Percentiles rank a stretch among this genome's conserved stretches.
phyloP scores from a whole-genome alignment of 192 early-diverging fungal species.

The Piromyces finnis region DNA sequence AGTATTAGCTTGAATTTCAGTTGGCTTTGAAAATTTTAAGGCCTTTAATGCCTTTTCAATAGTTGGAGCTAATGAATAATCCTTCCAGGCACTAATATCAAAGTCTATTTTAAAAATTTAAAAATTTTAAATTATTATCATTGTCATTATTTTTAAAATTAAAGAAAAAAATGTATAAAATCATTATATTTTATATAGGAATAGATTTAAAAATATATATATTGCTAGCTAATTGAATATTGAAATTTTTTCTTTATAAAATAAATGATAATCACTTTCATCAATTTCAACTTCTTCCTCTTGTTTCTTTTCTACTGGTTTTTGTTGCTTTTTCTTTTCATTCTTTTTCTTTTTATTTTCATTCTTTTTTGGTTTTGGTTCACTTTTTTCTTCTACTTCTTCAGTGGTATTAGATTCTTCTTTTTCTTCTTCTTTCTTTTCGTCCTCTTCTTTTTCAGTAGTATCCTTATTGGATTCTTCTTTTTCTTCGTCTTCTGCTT shows the following conservation, averaged over 20 bases:
- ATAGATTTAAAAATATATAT: too few species aligned
- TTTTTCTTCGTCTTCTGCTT: background rate
- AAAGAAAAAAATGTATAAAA: too few species aligned
- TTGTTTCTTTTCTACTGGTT: constrained; percentile 1
- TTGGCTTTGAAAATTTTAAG: constrained; percentile 56
- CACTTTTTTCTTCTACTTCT: constrained; percentile 2
- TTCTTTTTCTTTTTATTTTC: background rate
- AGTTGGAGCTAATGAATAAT: constrained; percentile 26
- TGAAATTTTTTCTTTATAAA: too few species aligned
- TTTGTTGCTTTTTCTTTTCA: background rate
- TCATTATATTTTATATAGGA: too few species aligned
- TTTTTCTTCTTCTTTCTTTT: constrained; percentile 1
- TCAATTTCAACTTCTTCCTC: constrained; percentile 1
- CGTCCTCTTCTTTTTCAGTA: background rate
- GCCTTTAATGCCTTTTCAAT: constrained; percentile 51
- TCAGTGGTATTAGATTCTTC: constrained; percentile 7
- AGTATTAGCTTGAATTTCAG: constrained; percentile 69
- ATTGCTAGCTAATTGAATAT: too few species aligned
- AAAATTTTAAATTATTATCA: constrained; percentile 1
- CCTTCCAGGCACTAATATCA: constrained; percentile 55
- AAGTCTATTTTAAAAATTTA: too few species aligned
- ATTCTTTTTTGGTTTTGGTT: constrained; percentile 2
- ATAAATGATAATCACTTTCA: background rate
- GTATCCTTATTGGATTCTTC: background rate
- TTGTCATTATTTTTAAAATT: background rate